Evolutionary conservation across 2,329 filamentous ascomycete genomes (phyloP), one percentile per base, ranked within the genome.

Genomic region (Colletotrichum sp.): DNA sequence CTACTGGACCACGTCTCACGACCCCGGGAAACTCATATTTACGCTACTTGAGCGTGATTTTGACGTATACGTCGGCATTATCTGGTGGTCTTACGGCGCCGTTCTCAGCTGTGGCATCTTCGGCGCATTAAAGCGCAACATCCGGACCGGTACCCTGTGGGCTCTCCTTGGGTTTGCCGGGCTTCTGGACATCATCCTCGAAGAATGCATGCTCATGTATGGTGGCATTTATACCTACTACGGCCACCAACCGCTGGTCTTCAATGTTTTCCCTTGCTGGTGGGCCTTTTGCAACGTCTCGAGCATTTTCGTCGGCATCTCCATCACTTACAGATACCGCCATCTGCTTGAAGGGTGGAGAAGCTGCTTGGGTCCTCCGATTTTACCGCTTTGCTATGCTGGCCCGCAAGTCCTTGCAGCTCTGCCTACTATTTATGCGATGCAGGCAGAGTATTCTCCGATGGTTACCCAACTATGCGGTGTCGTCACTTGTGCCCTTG

Each of bases 241-340:
- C 51, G 68, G 61, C n/a, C 68, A 70, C 36, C 68, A 70, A 15
- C 61, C 68, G 9, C 51, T 70, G 9, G 68, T 70, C 12, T 31
- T 70, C 24, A 33, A 38, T 2, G 24, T 24, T 13, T 70, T 70
- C n/a, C 68, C 68, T 6, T 66, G 51, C 5, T 70, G 68, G 68
- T 70, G 68, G 68, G 33, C n/a, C 4, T 70, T 70, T 27, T 70
- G 68, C 62, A 70, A 70, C 34, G 68, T 70, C 47, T 70, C 61
- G 61, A 31, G 33, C 36, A 47, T 70, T 12, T 70, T 70, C 5
- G 9, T 70, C 24, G 68, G 68, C 3, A 59, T 66, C 8, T 27
- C 51, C 47, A 18, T 59, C 12, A 47, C 61, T 9, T 70, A 70
- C 27, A n/a, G 67, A 7, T 70, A 70, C 27, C 67, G 67, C 21